Conservation (phyloP, 495 filamentous ascomycete genomes). For the Penicillium bialowiezense region DNA sequence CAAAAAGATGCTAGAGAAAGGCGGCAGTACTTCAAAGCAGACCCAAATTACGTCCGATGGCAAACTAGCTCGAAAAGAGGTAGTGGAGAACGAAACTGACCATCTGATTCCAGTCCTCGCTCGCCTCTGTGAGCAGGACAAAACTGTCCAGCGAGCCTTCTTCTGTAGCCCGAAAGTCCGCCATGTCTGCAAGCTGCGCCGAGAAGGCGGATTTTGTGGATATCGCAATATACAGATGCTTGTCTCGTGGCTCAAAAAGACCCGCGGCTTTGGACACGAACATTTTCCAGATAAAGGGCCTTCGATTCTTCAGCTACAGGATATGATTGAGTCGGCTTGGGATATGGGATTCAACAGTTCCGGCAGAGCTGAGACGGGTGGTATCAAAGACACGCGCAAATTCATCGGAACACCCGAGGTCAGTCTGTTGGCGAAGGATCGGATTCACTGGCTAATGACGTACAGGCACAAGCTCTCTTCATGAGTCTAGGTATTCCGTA, state of each 20-base stretch:
- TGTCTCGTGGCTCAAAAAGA: constrained; percentile 68
- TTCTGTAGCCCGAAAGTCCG: constrained; percentile 73
- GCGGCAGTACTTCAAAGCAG: constrained; percentile 53
- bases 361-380: constrained; percentile 79
- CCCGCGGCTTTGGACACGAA: constrained; percentile 53
- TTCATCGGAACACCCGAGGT: constrained; percentile 96
- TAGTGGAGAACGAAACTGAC: constrained; percentile 58
- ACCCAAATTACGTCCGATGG: constrained; percentile 56
- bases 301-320: constrained; percentile 79
- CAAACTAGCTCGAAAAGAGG: constrained; percentile 39
- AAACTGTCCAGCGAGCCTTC: constrained; percentile 64
- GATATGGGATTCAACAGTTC: constrained; percentile 74
- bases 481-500: constrained; percentile 64
- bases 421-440: constrained; percentile 7
- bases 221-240: constrained; percentile 98
- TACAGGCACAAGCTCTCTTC: constrained; percentile 78
- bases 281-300: constrained; percentile 63
- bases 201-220: constrained; percentile 93
- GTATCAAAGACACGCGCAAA: constrained; percentile 82
- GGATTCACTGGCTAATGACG: constrained; percentile 4
- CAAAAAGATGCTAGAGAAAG: constrained; percentile 61
- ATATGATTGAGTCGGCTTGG: constrained; percentile 89
- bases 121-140: constrained; percentile 66
- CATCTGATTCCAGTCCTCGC: constrained; percentile 75
- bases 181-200: constrained; percentile 77